These are phyloP conservation scores for Picea abies DNA, from an alignment of 83 land plant species.

Conservation along the genomic window DNA sequence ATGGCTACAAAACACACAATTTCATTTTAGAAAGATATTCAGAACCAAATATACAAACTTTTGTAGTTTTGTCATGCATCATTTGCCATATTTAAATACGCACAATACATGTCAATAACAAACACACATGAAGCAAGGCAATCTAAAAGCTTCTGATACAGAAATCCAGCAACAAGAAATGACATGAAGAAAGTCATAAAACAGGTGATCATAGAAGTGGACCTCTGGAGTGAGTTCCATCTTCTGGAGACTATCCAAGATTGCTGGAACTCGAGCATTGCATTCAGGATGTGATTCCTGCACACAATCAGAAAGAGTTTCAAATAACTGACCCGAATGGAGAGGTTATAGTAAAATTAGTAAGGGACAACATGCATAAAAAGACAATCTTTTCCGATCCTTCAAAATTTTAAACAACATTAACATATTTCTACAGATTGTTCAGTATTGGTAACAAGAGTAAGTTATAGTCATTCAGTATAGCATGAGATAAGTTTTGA, in stretches of 20 bases:
- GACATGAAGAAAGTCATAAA: not conserved
- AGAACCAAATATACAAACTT: not conserved
- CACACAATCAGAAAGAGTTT: not conserved
- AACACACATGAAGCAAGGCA: not conserved
- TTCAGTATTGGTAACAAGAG: too few species aligned
- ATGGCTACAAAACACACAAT: too few species aligned
- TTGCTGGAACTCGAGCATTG: constrained; percentile 83
- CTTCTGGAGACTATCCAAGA: constrained; percentile 67
- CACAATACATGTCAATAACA: not conserved
- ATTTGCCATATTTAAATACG: not conserved
- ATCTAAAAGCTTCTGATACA: not conserved
- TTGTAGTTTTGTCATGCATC: not conserved
- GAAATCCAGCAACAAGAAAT: not conserved
- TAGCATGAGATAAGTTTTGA: too few species aligned
- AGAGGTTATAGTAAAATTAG: not conserved
- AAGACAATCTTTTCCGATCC: not conserved
- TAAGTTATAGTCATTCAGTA: too few species aligned
- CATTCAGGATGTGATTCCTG: constrained; percentile 95
- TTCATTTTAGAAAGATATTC: not conserved
- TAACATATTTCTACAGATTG: too few species aligned
- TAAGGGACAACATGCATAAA: not conserved
- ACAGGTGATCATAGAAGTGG: not conserved
- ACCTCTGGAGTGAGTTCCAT: constrained; percentile 89
- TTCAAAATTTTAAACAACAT: too few species aligned
- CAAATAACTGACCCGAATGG: not conserved